Base-by-base conservation (phyloP, 208 protist species). In the Trypanosoma theileri region DNA sequence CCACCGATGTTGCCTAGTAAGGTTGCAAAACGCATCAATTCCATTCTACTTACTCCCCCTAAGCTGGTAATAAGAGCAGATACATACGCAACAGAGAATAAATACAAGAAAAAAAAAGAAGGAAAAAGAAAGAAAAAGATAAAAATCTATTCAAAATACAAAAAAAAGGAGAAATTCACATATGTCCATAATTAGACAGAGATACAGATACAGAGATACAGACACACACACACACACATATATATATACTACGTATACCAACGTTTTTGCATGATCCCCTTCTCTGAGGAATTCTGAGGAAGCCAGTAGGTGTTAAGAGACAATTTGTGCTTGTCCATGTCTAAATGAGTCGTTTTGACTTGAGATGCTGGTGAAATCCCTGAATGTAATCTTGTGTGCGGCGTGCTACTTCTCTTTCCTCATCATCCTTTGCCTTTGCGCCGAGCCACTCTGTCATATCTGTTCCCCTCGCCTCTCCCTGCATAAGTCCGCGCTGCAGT, bases 361-460 rank as follows among this genome's bases (percentile, higher is more conserved):
- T 95, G 21, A 95, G 79, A 63, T 95, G 90, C 74, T 95, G 86
- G 51, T 95, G 90, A 59, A 95, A 95, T 26, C 90, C 90, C 46
- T 93, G 90, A 50, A 95, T 93, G 73, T 95, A 95, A 28, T 95
- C 90, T 69, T 93, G 86, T 21, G 90, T 95, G 12, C 90, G 81
- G 4, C 87, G 80, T 17, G 90, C 86, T 40, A 95, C 85, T 61
- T 95, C 85, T 13, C 87, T 85, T 69, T 95, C 90, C 75, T 95
- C 86, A 58, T 93, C 84, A 46, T 95, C 90, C 73, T 95, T 95
- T 45, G 71, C 84, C 73, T 95, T 95, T 45, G 90, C 90, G 1
- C 86, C 86, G 1, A 95, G 66, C 90, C 90, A 95, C 79, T 95
- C 90, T 52, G 90, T 93, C 86, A 95, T 93, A 63, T 95, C 90